Evolutionary conservation across 139 green algal genomes (phyloP), one percentile per base, ranked within the genome.

Genomic region (Coelastrella sp.): DNA sequence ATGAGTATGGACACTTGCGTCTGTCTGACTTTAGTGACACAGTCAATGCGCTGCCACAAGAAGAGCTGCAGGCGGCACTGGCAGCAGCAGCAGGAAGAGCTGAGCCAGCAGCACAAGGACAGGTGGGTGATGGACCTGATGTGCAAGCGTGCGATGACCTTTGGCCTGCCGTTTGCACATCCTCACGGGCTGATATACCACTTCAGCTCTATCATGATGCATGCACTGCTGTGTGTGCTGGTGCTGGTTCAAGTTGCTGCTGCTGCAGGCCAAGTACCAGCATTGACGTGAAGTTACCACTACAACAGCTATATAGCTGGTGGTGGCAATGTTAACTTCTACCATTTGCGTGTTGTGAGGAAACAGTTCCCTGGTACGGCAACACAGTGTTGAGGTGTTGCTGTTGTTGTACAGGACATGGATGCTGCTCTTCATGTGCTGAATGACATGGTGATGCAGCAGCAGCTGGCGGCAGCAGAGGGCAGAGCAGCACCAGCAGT

Each of bases 21-120:
- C 35, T 98, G 22, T n/a, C 90, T 8, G 97, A 99, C 82, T 99
- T 97, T 85, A 95, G 88, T 27, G 97, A 99, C 74, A 89, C 91
- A 8, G 93, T 97, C 19, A 92, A 94, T 11, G 88, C 92, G 57
- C 86, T 99, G 60, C 97, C 97, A 0, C 74, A 92, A 58, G 83
- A 85, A 75, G 61, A 92, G n/a, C 78, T 90, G 89, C 89, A 82
- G 49, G 83, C 61, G 20, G 57, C 49, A 11, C 19, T 87, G 74
- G 63, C 19, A 70, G 27, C 25, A 63, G 35, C 78, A 83, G 78
- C 19, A 66, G 74, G 74, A 58, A 24, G 74, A 57, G 74, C 74
- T 15, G 74, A 24, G 25, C 63, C 63, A 17, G 63, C 63, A 22
- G 74, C 58, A 19, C 8, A 59, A 10, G 8, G 25, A 59, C 24